A percentile compares a stretch with the other conserved stretches of the same genome.
These are phyloP conservation scores for Xylaria sp. DNA, from an alignment of 495 filamentous ascomycete genomes.

Conservation along the genomic window DNA sequence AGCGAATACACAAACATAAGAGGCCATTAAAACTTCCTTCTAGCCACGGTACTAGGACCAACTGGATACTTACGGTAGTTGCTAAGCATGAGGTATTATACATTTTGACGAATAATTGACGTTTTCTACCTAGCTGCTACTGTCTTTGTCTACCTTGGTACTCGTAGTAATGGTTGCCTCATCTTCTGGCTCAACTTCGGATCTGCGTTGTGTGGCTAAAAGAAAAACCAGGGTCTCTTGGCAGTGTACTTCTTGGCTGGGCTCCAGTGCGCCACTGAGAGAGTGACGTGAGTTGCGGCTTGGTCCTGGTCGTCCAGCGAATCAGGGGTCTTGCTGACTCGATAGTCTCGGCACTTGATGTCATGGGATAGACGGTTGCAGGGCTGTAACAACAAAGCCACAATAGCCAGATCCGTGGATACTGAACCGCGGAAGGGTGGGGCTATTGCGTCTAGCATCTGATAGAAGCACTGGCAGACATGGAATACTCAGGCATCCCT, in stretches of 20 bases:
- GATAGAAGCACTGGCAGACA: not conserved
- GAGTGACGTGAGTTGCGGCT: conserved; percentile 27
- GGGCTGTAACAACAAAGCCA: not conserved
- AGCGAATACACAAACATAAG: too few species aligned
- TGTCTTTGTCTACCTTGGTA: not conserved
- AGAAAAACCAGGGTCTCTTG: not conserved
- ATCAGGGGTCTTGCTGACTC: conserved; percentile 23
- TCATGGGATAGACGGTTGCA: conserved; percentile 20
- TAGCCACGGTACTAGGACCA: too few species aligned
- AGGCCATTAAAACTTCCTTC: too few species aligned
- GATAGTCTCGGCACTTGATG: conserved; percentile 26
- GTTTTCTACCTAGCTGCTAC: not conserved
- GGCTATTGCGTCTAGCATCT: conserved; percentile 5
- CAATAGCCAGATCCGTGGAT: not conserved
- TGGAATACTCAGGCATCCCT: not conserved
- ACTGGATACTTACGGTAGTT: too few species aligned
- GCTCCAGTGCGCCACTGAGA: not conserved
- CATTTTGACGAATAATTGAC: not conserved
- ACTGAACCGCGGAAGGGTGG: not conserved
- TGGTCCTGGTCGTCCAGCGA: conserved; percentile 5
- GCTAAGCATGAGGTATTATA: too few species aligned
- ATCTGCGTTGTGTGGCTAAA: not conserved
- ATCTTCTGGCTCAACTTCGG: not conserved
- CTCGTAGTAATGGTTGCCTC: not conserved
- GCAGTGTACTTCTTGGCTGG: conserved; percentile 8